Evolutionary conservation across 768 basidiomycete genomes (phyloP), one percentile per base, ranked within the genome.

Genomic region (Boletus fagicola): DNA sequence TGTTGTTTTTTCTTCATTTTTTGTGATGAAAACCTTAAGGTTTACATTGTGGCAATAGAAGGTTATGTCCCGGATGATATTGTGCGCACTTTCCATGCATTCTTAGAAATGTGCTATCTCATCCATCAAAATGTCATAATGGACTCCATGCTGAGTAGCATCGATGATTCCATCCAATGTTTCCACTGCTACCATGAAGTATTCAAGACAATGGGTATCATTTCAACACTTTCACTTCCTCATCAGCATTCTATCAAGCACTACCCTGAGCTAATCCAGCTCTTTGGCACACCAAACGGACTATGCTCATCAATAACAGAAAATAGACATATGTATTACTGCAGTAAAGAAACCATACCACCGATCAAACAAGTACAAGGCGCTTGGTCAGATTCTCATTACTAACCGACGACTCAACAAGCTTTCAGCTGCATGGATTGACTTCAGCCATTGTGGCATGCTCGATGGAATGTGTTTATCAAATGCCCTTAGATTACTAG

Each of bases 241-340:
- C 31, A 10, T 31, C 31, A 31, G 31, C 31, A 31, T 31, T 10
- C 31, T 31, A 31, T 31, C 31, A 31, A 31, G 31, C 31, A 31
- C 31, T 31, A 31, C 31, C 31, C 31, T 31, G 13, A 53, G 1
- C n/a, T 56, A 24, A 73, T 75, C 31, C 18, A 10, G 2, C 42
- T 63, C 1, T 76, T 31, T 31, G 31, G 31, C 11, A 3, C 31
- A 31, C 31, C 31, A 31, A 31, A 31, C 10, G 31, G 11, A 31
- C 31, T 31, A 1, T 31, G 31, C 11, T 31, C 31, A 11, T 31
- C 11, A 3, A 31, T 31, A 31, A 31, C 31, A 0, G 74, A 77
- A 24, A 66, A 65, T 0, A 72, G 70, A 24, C 75, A 75, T 38
- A n/a, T n/a, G n/a, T n/a, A 73, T 75, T 48, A 70, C 65, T 10